Conservation (phyloP, 805 yeast species). For the Yarrowia bubula region DNA sequence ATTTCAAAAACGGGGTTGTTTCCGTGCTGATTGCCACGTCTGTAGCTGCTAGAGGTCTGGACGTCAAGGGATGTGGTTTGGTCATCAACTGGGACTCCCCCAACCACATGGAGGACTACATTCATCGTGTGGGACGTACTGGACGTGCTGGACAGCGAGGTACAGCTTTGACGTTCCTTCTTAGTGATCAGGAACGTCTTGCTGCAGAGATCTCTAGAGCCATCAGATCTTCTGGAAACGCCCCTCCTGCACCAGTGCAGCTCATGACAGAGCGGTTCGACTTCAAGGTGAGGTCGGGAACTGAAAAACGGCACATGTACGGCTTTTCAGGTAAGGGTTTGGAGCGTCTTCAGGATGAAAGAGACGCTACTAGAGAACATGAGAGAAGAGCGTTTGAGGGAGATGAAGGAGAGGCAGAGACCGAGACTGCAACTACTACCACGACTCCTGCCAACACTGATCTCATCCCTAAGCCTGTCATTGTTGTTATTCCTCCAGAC, state of each 20-base stretch:
- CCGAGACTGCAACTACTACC: conserved; percentile 36
- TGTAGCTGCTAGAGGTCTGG: conserved; percentile 91
- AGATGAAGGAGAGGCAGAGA: conserved; percentile 36
- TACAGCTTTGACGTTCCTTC: conserved; percentile 68
- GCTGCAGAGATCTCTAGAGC: conserved; percentile 72
- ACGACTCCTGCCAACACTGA: conserved; percentile 31
- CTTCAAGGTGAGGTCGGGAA: conserved; percentile 63
- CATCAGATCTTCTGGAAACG: conserved; percentile 54
- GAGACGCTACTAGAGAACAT: conserved; percentile 51
- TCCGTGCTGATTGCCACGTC: conserved; percentile 82
- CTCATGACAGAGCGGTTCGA: conserved; percentile 56
- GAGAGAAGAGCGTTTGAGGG: conserved; percentile 53
- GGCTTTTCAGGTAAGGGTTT: conserved; percentile 96
- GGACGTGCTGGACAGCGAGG: conserved; percentile 89
- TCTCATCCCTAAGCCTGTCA: background rate
- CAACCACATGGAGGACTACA: conserved; percentile 89
- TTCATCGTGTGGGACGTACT: conserved; percentile 93
- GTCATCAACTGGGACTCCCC: conserved; percentile 85
- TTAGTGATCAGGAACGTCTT: conserved; percentile 57
- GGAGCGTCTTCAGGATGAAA: conserved; percentile 64
- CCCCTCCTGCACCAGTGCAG: conserved; percentile 52
- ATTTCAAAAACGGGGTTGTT: conserved; percentile 60
- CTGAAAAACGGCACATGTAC: conserved; percentile 53
- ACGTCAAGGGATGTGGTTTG: conserved; percentile 78
- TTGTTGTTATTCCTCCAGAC: conserved; percentile 52